Evolutionary conservation across 2,329 filamentous ascomycete genomes (phyloP).

Genomic region (Fusarium devonianum): DNA sequence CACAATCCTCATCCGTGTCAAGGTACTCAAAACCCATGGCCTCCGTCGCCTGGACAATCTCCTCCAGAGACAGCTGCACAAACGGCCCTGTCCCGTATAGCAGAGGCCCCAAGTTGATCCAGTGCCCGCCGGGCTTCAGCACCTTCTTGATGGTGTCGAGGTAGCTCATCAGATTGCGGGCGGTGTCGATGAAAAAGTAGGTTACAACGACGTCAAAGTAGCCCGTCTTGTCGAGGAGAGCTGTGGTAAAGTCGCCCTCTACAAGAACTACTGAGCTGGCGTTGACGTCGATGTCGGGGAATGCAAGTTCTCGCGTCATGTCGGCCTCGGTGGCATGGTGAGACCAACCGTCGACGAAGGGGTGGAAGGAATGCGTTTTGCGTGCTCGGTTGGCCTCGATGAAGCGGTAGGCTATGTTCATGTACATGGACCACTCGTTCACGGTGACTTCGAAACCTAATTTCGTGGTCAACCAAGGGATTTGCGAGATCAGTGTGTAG

Average conservation of each 20-base stretch:
- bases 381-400: conserved; percentile 46
- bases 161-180: conserved; percentile 62
- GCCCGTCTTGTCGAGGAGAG: conserved; percentile 40
- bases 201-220: conserved; percentile 60
- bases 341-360: conserved; percentile 64
- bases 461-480: neutral
- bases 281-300: conserved; percentile 53
- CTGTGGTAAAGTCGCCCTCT: conserved; percentile 64
- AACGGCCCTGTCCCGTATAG: conserved; percentile 63
- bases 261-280: conserved; percentile 53
- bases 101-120: conserved; percentile 65
- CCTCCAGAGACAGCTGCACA: conserved; percentile 62
- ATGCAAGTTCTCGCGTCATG: conserved; percentile 54
- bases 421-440: conserved; percentile 66
- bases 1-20: conserved; percentile 51
- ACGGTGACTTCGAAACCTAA: conserved; percentile 59
- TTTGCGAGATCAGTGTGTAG: fast-evolving
- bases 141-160: conserved; percentile 60
- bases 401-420: conserved; percentile 62
- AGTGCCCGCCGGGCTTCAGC: conserved; percentile 56
- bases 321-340: conserved; percentile 59
- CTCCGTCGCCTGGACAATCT: conserved; percentile 57
- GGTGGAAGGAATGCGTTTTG: conserved; percentile 50
- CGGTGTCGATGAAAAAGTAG: conserved; percentile 68
- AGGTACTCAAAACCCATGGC: conserved; percentile 60